phyloP scores from a whole-genome alignment of 1,284 basidiomycete genomes.

The Veloboletus limbatus region DNA sequence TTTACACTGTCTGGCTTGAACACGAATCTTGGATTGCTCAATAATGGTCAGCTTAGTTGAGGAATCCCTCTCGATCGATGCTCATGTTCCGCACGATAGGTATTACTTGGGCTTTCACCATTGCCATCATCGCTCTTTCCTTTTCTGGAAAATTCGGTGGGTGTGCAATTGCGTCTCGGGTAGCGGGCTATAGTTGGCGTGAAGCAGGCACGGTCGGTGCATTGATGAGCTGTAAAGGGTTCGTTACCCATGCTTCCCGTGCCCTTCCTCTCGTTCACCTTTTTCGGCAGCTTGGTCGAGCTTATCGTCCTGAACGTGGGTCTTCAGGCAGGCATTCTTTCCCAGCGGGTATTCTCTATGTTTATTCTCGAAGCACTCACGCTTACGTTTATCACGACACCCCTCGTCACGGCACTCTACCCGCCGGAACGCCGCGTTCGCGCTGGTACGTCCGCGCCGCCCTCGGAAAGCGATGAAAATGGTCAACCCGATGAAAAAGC shows the following conservation, averaged over 20 bases:
- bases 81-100: conserved; percentile 55
- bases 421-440: conserved; percentile 56
- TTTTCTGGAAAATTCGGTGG: conserved; percentile 83
- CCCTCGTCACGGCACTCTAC: conserved; percentile 74
- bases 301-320: conserved; percentile 97
- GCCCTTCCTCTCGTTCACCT: background rate
- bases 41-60: conserved; percentile 48
- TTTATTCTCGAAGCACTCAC: conserved; percentile 87
- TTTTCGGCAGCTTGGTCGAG: conserved; percentile 65
- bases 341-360: conserved; percentile 77
- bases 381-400: conserved; percentile 90
- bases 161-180: conserved; percentile 67
- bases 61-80: conserved; percentile 7
- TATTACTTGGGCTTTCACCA: conserved; percentile 88
- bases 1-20: conserved; percentile 85
- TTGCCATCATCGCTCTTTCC: conserved; percentile 78
- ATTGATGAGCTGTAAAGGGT: conserved; percentile 97
- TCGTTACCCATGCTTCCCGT: conserved; percentile 15
- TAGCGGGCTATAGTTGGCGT: conserved; percentile 71
- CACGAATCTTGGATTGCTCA: conserved; percentile 81
- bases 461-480: conserved; percentile 5
- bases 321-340: conserved; percentile 78
- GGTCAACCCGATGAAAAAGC: conserved; percentile 16
- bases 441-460: background rate
- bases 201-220: conserved; percentile 87